Percentiles rank a stretch among this genome's conserved stretches.
phyloP scores from a whole-genome alignment of 352 stramenopile genomes.

The Pythium brachiatum region DNA sequence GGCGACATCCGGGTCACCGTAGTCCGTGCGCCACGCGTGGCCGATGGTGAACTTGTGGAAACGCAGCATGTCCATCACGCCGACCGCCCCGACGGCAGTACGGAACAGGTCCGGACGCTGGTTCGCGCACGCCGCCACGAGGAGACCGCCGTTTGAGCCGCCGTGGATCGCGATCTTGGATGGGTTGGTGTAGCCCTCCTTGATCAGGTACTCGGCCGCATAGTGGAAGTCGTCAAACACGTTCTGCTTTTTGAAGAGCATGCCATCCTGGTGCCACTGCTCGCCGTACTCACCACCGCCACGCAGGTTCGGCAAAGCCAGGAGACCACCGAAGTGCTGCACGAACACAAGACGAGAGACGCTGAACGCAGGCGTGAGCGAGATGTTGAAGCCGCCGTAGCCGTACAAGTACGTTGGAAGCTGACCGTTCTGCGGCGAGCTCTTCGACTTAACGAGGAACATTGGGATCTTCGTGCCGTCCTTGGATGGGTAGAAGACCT shows the following conservation, averaged over 20 bases:
- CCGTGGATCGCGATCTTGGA: slow-evolving; percentile 90
- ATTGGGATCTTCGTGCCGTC: slow-evolving; percentile 95
- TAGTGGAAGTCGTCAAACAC: slow-evolving; percentile 96
- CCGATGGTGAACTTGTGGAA: slow-evolving; percentile 95
- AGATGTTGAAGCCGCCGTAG: slow-evolving; percentile 96
- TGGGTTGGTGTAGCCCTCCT: slow-evolving; percentile 84
- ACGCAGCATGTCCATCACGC: slow-evolving; percentile 96
- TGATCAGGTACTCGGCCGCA: slow-evolving; percentile 92
- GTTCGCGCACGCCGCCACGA: slow-evolving; percentile 90
- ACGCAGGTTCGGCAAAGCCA: slow-evolving; percentile 93
- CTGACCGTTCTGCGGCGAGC: slow-evolving; percentile 67
- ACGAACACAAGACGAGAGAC: slow-evolving; percentile 86
- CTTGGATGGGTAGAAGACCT: slow-evolving; percentile 89
- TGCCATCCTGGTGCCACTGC: slow-evolving; percentile 90
- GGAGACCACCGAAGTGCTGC: slow-evolving; percentile 89
- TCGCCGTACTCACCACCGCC: slow-evolving; percentile 93
- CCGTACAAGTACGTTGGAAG: slow-evolving; percentile 92
- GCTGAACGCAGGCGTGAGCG: slow-evolving; percentile 88
- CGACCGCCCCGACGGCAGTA: slow-evolving; percentile 91
- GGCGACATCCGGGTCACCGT: slow-evolving; percentile 75
- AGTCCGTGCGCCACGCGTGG: slow-evolving; percentile 88
- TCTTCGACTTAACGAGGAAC: slow-evolving; percentile 91
- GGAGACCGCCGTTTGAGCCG: slow-evolving; percentile 92
- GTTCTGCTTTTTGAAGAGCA: slow-evolving; percentile 93
- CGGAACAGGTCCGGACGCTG: slow-evolving; percentile 91